Base-by-base conservation (phyloP, 768 basidiomycete species). In the Omphalotus guepiniiformis region DNA sequence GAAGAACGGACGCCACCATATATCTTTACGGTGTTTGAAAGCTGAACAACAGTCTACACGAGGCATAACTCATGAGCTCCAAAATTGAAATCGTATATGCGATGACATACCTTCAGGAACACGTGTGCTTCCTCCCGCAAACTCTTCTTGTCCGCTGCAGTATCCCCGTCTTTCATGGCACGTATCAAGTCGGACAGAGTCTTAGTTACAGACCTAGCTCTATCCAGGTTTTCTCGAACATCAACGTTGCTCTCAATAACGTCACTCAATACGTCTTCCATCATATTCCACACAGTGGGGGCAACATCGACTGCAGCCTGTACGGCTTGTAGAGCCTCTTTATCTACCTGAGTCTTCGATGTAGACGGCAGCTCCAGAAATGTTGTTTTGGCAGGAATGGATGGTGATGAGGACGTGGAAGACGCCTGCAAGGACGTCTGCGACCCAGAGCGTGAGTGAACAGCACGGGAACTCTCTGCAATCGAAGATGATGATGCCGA, bases 251-350 rank as follows among this genome's bases (percentile, higher is more conserved):
- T 49, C 38, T 71, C 69, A 22, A 70, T 55, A n/a, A 69, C 61
- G 26, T 79, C 74, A 23, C 67, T 66, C 44, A 89, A 63, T 51
- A 86, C 72, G 47, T 85, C 83, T 53, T 84, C 82, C 60, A 93
- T 80, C 71, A 85, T 77, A 49, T 82, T 73, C 89, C 93, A 97
- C 19, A 91, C 85, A 21, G 74, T 71, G 9, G 87, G 85, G 8
- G 91, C 93, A 11, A 85, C 76, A 19, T 88, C 82, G 7, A 93
- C 80, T 12, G 93, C 88, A 6, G 70, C 68, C 54, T 83, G 83
- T 63, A 96, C 83, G 22, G 88, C 83, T 49, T 85, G 80, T 6
- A 94, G 67, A 3, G 88, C 79, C 55, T 90, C 87, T 44, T 82
- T 83, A 58, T 91, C 88, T 35, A 92, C 81, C 28, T 85, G 69